Percentiles rank a stretch among this genome's conserved stretches.
These are phyloP conservation scores for Penicillium sp. DNA, from an alignment of 2,329 filamentous ascomycete species.

Conservation along the genomic window DNA sequence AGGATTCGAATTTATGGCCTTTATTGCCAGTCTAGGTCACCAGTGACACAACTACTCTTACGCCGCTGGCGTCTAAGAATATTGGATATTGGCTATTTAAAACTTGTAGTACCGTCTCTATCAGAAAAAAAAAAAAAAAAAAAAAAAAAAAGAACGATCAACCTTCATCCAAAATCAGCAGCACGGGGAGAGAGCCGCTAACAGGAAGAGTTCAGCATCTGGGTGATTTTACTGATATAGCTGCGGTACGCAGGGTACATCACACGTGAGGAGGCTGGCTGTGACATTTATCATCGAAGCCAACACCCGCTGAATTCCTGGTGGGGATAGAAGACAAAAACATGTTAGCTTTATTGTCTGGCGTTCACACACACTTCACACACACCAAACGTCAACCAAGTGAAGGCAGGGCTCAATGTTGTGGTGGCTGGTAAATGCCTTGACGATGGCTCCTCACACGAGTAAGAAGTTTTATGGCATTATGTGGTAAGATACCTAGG, in stretches of 20 bases:
- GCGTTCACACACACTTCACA: too few species aligned
- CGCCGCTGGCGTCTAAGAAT: too few species aligned
- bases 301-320: slow-evolving; percentile 47
- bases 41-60: too few species aligned
- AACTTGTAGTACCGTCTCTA: too few species aligned
- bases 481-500: slow-evolving; percentile 33
- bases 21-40: too few species aligned
- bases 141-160: neutral
- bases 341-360: slow-evolving; percentile 46
- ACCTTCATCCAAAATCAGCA: too few species aligned
- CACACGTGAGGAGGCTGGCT: too few species aligned
- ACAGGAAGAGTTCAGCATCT: slow-evolving; percentile 44
- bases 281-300: slow-evolving; percentile 21
- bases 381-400: slow-evolving; percentile 45
- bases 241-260: too few species aligned
- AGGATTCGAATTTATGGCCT: too few species aligned
- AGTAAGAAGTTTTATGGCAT: slow-evolving; percentile 49
- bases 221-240: too few species aligned
- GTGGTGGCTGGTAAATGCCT: slow-evolving; percentile 53
- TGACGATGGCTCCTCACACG: slow-evolving; percentile 52
- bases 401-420: slow-evolving; percentile 43
- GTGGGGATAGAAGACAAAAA: slow-evolving; percentile 35
- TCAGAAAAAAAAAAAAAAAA: too few species aligned
- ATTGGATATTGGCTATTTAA: too few species aligned
- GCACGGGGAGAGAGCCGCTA: slow-evolving; percentile 30